Percentiles rank a stretch among this genome's conserved stretches.
These are phyloP conservation scores for Asterophora parasitica DNA, from an alignment of 768 basidiomycete genomes.

Conservation along the genomic window DNA sequence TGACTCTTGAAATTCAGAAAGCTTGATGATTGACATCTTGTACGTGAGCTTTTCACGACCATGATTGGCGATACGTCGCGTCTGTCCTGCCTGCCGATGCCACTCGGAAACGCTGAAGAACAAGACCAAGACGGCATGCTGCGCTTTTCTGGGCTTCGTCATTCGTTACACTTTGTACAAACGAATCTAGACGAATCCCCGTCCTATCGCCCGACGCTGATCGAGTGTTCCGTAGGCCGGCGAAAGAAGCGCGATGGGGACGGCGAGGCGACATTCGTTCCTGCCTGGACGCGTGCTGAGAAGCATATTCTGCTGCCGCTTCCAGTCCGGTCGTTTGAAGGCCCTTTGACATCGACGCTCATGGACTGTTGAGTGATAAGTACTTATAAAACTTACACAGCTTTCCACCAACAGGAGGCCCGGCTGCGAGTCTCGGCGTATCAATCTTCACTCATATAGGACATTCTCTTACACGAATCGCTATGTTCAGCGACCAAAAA, in stretches of 20 bases:
- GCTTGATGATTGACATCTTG: slow-evolving; percentile 10
- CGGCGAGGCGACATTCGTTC: background rate
- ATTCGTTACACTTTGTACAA: too few relatives aligned
- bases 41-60: background rate
- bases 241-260: slow-evolving; percentile 5
- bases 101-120: slow-evolving; percentile 6
- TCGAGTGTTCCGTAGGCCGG: background rate
- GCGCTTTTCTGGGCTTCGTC: too few relatives aligned
- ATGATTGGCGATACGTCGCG: too few relatives aligned
- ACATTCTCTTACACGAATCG: too few relatives aligned
- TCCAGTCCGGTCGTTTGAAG: too few relatives aligned
- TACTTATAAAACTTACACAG: too few relatives aligned
- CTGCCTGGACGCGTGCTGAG: background rate
- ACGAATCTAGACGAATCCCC: too few relatives aligned
- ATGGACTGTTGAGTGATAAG: too few relatives aligned
- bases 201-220: background rate
- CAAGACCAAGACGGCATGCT: background rate
- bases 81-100: background rate
- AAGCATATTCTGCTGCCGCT: too few relatives aligned
- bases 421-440: background rate
- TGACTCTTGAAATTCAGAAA: too few relatives aligned
- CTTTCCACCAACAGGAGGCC: too few relatives aligned
- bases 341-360: slow-evolving; percentile 6
- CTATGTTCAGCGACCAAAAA: background rate
- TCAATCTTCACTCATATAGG: background rate